phyloP scores from a whole-genome alignment of 2,329 filamentous ascomycete genomes.

The Biscogniauxia sp. region DNA sequence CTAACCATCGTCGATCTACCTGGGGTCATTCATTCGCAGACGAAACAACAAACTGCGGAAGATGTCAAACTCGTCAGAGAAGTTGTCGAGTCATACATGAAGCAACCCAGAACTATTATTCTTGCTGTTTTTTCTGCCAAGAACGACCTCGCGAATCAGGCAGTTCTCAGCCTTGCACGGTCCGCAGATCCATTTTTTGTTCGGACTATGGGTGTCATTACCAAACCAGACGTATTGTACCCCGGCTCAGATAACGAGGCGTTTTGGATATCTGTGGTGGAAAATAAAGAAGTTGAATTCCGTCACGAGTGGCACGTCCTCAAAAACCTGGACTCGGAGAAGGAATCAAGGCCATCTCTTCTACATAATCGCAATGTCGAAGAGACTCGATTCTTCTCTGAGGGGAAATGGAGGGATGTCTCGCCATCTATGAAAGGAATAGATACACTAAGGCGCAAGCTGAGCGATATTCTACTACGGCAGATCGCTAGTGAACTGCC shows the following conservation, averaged over 20 bases:
- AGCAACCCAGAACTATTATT: constrained; percentile 54
- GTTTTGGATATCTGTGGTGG: constrained; percentile 40
- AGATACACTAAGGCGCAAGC: constrained; percentile 41
- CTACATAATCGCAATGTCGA: constrained; percentile 36
- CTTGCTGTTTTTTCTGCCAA: constrained; percentile 57
- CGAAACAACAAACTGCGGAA: constrained; percentile 42
- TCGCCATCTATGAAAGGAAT: constrained; percentile 44
- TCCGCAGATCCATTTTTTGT: constrained; percentile 29
- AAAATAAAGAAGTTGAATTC: constrained; percentile 46
- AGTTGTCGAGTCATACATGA: constrained; percentile 56
- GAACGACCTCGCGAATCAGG: constrained; percentile 57
- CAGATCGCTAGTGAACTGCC: constrained; percentile 49
- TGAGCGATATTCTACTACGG: constrained; percentile 49
- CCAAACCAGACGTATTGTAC: constrained; percentile 43
- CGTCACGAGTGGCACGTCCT: constrained; percentile 54
- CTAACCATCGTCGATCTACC: constrained; percentile 60
- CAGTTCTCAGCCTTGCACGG: constrained; percentile 50
- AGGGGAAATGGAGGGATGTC: constrained; percentile 39
- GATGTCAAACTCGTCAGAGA: constrained; percentile 45
- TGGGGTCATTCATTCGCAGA: constrained; percentile 51
- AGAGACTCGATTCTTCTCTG: constrained; percentile 44
- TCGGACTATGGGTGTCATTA: constrained; percentile 50
- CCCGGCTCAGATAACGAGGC: constrained; percentile 39
- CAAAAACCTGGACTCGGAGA: constrained; percentile 43
- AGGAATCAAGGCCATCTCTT: constrained; percentile 24